Conservation (phyloP, 805 yeast genomes). For the Lipomyces yamadae region DNA sequence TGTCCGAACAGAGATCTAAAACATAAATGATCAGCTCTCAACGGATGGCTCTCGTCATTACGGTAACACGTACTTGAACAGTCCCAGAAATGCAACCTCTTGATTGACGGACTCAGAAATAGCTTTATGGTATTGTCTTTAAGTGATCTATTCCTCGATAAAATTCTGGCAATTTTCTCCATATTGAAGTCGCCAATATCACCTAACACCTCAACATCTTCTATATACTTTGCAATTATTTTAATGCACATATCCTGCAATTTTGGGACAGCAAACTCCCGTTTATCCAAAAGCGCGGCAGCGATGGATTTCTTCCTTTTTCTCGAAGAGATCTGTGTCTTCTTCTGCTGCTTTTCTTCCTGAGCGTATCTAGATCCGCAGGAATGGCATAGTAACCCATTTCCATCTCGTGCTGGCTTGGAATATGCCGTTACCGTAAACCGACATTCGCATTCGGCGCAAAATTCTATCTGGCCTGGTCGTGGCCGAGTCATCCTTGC, state of each 20-base stretch:
- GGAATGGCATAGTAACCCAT: conserved; percentile 59
- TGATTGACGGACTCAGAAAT: conserved; percentile 67
- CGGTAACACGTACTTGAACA: conserved; percentile 63
- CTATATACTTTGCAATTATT: conserved; percentile 66
- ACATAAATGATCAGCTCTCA: neutral
- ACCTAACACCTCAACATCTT: conserved; percentile 79
- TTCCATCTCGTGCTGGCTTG: conserved; percentile 50
- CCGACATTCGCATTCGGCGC: conserved; percentile 64
- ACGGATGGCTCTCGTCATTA: neutral
- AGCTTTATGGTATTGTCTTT: conserved; percentile 72
- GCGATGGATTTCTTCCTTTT: conserved; percentile 80
- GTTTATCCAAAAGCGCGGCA: conserved; percentile 77
- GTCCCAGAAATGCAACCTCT: conserved; percentile 80
- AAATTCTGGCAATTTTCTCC: conserved; percentile 71
- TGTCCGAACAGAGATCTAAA: conserved; percentile 57
- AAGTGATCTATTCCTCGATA: conserved; percentile 81
- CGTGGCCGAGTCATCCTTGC: conserved; percentile 21
- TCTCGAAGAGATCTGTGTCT: conserved; percentile 64
- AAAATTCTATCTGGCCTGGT: conserved; percentile 52
- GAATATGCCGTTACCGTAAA: conserved; percentile 73
- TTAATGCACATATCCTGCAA: conserved; percentile 83
- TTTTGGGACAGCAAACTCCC: conserved; percentile 64
- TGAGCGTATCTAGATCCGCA: conserved; percentile 61
- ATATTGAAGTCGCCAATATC: conserved; percentile 79
- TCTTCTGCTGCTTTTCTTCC: conserved; percentile 51